A percentile compares a stretch with the other conserved stretches of the same genome.
Conservation (phyloP, 257 asterid genomes). For the Linaria vulgaris region DNA sequence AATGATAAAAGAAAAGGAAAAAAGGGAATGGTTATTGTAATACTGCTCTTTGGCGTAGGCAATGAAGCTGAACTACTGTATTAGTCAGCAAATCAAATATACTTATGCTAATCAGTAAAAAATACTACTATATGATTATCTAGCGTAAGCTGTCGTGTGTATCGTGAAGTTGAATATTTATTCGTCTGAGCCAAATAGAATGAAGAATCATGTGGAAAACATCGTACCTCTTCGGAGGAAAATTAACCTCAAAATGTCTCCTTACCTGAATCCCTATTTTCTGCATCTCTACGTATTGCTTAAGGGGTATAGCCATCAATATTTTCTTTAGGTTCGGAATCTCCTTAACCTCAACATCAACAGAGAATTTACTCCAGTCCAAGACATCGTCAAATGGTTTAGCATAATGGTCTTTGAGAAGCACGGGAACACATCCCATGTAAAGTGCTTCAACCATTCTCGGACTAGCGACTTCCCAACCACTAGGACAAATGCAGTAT, state of each 20-base stretch:
- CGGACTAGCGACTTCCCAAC: slow-evolving; percentile 65
- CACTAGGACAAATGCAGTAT: slow-evolving; percentile 61
- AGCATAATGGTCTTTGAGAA: slow-evolving; percentile 52
- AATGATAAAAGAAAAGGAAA: no score
- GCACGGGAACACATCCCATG: slow-evolving; percentile 58
- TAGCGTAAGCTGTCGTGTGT: slow-evolving; percentile 18
- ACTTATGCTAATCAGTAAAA: neutral
- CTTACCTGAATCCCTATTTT: slow-evolving; percentile 39
- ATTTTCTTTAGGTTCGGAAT: slow-evolving; percentile 50
- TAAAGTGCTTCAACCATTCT: slow-evolving; percentile 66
- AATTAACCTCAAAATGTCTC: slow-evolving; percentile 54
- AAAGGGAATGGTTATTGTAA: no score
- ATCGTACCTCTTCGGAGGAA: slow-evolving; percentile 51
- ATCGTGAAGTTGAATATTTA: slow-evolving; percentile 43
- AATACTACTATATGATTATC: neutral
- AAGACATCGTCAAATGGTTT: slow-evolving; percentile 52
- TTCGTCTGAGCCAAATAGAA: slow-evolving; percentile 56
- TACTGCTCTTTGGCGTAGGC: no score
- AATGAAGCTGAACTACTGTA: no score
- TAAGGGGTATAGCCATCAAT: slow-evolving; percentile 34
- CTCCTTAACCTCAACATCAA: slow-evolving; percentile 34
- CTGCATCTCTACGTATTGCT: slow-evolving; percentile 44
- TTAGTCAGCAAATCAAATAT: no score
- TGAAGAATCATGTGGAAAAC: slow-evolving; percentile 61
- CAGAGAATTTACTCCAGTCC: slow-evolving; percentile 50